phyloP scores from a whole-genome alignment of 1,139 yeast species.

The Lodderomyces elongisporus region DNA sequence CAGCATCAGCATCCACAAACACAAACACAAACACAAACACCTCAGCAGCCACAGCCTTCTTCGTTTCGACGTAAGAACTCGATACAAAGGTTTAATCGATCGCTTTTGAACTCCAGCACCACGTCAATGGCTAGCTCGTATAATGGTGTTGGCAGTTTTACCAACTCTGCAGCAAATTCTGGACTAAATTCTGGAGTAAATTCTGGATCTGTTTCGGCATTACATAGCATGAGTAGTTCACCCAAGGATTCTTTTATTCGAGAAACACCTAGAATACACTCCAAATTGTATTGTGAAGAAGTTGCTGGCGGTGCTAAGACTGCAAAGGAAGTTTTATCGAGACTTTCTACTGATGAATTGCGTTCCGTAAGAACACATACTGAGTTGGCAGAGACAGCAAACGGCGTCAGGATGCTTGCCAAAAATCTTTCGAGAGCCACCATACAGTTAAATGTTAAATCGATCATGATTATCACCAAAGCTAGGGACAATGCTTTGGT shows the following conservation, averaged over 20 bases:
- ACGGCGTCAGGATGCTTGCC: conserved; percentile 77
- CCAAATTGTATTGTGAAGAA: conserved; percentile 28
- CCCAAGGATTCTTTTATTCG: conserved; percentile 12
- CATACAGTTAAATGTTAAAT: conserved; percentile 61
- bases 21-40: no score
- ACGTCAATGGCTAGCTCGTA: no score
- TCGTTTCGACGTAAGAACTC: conserved; percentile 8
- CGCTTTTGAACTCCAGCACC: conserved; percentile 4
- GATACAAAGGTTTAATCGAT: conserved; percentile 7
- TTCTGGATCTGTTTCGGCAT: no score
- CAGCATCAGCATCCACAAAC: neutral
- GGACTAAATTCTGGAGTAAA: no score
- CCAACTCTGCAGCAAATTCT: neutral
- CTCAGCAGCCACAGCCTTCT: conserved; percentile 5
- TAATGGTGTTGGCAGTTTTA: no score
- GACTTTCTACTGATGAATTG: conserved; percentile 34
- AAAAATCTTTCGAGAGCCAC: conserved; percentile 71
- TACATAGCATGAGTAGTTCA: conserved; percentile 9
- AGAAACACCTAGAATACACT: conserved; percentile 33
- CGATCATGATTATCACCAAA: conserved; percentile 78
- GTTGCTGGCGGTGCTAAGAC: conserved; percentile 11
- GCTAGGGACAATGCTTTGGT: conserved; percentile 77
- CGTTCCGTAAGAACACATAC: conserved; percentile 60
- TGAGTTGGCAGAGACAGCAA: conserved; percentile 77
- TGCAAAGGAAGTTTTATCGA: conserved; percentile 28